Conservation (phyloP, 2,329 filamentous ascomycete species). For the Sporothrix brasiliensis region DNA sequence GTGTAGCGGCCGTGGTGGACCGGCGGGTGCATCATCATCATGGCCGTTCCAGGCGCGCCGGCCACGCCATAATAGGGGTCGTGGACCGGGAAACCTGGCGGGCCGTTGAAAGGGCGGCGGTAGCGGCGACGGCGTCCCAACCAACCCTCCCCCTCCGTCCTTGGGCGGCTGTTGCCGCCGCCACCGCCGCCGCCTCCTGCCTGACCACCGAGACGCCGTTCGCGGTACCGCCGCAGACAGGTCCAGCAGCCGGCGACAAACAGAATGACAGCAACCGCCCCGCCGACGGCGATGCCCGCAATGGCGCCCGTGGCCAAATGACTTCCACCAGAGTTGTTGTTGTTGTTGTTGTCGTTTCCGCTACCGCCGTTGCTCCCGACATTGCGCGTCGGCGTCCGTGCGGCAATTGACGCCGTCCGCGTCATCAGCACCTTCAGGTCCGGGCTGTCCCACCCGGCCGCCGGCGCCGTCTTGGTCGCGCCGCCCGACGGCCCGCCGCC, state of each 20-base stretch:
- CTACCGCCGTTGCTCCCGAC: conserved; percentile 38
- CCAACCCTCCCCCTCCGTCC: neutral
- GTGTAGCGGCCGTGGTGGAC: conserved; percentile 25
- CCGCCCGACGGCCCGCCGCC: conserved; percentile 56
- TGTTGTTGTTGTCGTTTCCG: conserved; percentile 18
- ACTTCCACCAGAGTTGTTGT: neutral
- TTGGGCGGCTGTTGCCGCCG: neutral
- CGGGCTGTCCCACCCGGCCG: conserved; percentile 52
- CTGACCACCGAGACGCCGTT: neutral
- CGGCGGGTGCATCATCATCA: conserved; percentile 27
- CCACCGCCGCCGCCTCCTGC: neutral
- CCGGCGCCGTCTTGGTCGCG: conserved; percentile 57
- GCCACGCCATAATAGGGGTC: conserved; percentile 11
- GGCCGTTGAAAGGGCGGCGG: neutral
- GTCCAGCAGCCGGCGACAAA: conserved; percentile 35
- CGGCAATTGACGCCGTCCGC: conserved; percentile 50
- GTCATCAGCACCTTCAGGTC: conserved; percentile 60
- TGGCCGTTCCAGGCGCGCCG: neutral
- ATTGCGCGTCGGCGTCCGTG: conserved; percentile 55
- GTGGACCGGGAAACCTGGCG: neutral
- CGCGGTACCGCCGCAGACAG: conserved; percentile 27
- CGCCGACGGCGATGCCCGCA: conserved; percentile 50
- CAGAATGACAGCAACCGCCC: conserved; percentile 41
- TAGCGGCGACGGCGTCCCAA: neutral
- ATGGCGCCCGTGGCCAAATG: conserved; percentile 48